These are phyloP conservation scores for Marvania coccoides DNA, from an alignment of 139 green algal species.

Conservation along the genomic window DNA sequence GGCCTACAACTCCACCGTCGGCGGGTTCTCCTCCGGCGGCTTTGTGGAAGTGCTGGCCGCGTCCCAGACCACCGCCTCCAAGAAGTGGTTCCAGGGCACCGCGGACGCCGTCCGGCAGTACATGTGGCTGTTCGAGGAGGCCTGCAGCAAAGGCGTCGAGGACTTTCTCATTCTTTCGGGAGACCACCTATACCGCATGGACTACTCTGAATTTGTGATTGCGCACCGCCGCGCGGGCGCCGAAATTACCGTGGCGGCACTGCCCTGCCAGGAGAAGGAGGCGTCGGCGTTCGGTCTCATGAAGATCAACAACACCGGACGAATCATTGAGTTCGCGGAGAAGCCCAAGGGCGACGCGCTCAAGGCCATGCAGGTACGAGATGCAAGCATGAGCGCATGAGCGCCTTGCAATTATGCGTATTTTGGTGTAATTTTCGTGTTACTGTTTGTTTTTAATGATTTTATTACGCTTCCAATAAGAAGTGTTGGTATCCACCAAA, in stretches of 20 bases:
- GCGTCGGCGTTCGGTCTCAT: conserved; percentile 94
- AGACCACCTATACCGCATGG: conserved; percentile 99
- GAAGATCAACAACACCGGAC: conserved; percentile 91
- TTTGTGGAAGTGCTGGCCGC: conserved; percentile 99
- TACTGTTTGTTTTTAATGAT: too few species aligned
- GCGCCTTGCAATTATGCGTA: too few species aligned
- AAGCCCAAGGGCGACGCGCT: conserved; percentile 94
- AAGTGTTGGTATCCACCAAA: too few species aligned
- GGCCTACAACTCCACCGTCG: conserved; percentile 94
- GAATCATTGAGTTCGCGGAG: conserved; percentile 94
- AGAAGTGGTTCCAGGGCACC: conserved; percentile 96
- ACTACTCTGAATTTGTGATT: conserved; percentile 95
- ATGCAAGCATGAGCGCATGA: too few species aligned
- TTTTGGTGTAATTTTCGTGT: too few species aligned
- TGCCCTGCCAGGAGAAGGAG: conserved; percentile 87
- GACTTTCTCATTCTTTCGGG: conserved; percentile 98
- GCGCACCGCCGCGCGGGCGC: conserved; percentile 79
- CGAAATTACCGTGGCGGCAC: conserved; percentile 96
- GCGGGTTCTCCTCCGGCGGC: conserved; percentile 69
- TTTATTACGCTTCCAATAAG: too few species aligned
- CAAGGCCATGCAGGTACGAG: conserved; percentile 80
- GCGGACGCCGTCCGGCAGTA: conserved; percentile 98
- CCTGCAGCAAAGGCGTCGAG: conserved; percentile 76
- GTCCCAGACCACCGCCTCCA: conserved; percentile 82
- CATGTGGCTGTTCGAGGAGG: conserved; percentile 97